Percentiles rank a stretch among this genome's conserved stretches.
These are phyloP conservation scores for Deuterostichococcus epilithicus DNA, from an alignment of 139 green algal genomes.

Conservation along the genomic window DNA sequence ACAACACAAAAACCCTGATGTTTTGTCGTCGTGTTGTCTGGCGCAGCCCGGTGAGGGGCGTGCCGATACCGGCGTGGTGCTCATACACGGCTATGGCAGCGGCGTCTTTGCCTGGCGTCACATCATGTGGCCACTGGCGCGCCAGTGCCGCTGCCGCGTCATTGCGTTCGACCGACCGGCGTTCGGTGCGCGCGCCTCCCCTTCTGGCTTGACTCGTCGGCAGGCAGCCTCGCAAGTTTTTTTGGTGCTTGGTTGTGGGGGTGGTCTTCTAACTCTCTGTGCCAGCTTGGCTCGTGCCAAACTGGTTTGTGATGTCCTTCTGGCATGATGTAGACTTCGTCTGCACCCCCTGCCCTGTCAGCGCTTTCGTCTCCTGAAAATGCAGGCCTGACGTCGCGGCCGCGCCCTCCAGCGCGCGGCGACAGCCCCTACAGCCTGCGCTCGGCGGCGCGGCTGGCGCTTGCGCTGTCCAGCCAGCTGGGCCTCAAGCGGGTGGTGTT, in stretches of 20 bases:
- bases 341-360: background rate
- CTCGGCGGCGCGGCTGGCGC: constrained; percentile 48
- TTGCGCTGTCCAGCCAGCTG: constrained; percentile 45
- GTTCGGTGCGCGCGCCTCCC: constrained; percentile 37
- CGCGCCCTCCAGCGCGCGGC: background rate
- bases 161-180: constrained; percentile 58
- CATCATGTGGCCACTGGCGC: constrained; percentile 64
- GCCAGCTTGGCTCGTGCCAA: too few relatives aligned
- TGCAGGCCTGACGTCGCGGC: constrained; percentile 42
- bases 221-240: too few relatives aligned
- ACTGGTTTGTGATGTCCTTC: too few relatives aligned
- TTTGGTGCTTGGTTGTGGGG: too few relatives aligned
- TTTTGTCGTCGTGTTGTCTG: background rate
- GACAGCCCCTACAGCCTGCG: constrained; percentile 48
- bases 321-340: too few relatives aligned
- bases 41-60: background rate
- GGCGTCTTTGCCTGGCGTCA: constrained; percentile 77
- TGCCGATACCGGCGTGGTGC: constrained; percentile 33
- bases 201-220: too few relatives aligned
- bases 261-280: too few relatives aligned
- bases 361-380: too few relatives aligned
- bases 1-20: too few relatives aligned
- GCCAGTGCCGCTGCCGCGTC: constrained; percentile 46
- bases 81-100: constrained; percentile 77
- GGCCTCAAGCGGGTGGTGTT: constrained; percentile 50